Evolutionary conservation across 2,329 filamentous ascomycete species (phyloP).

Genomic region (Fusarium praegraminearum): DNA sequence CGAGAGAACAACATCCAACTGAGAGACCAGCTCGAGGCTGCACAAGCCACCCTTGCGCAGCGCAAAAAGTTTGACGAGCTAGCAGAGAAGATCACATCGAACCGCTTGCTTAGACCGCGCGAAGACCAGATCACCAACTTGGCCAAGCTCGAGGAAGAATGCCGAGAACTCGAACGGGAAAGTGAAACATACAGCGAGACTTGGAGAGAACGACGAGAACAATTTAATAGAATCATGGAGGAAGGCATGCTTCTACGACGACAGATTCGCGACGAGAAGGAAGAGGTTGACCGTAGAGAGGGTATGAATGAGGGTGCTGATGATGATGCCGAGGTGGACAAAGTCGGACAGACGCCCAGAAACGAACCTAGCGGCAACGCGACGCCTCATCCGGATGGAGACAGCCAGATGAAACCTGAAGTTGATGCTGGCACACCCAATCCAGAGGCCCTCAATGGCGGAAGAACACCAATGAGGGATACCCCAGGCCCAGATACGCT

Average conservation of each 20-base stretch:
- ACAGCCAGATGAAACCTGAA: slow-evolving; percentile 49
- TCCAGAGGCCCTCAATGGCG: slow-evolving; percentile 47
- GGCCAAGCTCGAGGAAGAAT: slow-evolving; percentile 87
- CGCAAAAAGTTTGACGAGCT: slow-evolving; percentile 90
- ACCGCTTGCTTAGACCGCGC: slow-evolving; percentile 82
- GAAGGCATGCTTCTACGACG: slow-evolving; percentile 89
- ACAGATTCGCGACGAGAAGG: slow-evolving; percentile 93
- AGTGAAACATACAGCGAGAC: slow-evolving; percentile 83
- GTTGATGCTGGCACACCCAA: slow-evolving; percentile 47
- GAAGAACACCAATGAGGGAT: slow-evolving; percentile 51
- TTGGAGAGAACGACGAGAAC: slow-evolving; percentile 85
- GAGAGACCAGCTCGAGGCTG: slow-evolving; percentile 79
- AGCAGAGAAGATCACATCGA: slow-evolving; percentile 86
- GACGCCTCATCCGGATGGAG: slow-evolving; percentile 63
- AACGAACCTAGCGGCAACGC: slow-evolving; percentile 64
- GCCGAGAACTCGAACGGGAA: slow-evolving; percentile 86
- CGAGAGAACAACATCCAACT: slow-evolving; percentile 79
- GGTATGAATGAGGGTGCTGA: slow-evolving; percentile 80
- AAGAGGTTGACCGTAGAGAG: slow-evolving; percentile 89
- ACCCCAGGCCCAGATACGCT: slow-evolving; percentile 49
- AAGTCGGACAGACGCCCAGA: slow-evolving; percentile 63
- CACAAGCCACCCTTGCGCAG: slow-evolving; percentile 79
- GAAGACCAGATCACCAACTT: slow-evolving; percentile 84
- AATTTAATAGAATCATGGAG: slow-evolving; percentile 89
- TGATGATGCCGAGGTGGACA: slow-evolving; percentile 64